These are phyloP conservation scores for Alnus glutinosa DNA, from an alignment of 306 rosid genomes.

Conservation along the genomic window DNA sequence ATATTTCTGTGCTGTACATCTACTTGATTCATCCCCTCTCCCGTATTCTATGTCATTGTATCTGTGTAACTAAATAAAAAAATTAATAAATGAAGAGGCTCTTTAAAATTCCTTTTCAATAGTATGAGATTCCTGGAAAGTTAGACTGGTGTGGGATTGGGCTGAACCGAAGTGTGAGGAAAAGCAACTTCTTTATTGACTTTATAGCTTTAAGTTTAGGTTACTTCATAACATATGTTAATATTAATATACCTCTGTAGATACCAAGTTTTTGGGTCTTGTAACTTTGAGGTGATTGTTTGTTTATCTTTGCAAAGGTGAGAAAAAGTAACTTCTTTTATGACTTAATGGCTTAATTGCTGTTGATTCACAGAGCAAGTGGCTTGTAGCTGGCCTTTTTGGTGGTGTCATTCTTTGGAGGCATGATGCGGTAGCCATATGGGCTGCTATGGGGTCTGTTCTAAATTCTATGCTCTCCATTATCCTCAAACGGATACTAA, in stretches of 20 bases:
- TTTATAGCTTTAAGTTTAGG: too few species aligned
- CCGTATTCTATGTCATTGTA: background rate
- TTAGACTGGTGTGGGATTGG: background rate
- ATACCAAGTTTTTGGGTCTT: background rate
- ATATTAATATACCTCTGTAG: background rate
- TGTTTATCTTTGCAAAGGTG: background rate
- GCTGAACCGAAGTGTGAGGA: background rate
- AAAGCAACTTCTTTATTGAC: too few species aligned
- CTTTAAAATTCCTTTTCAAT: background rate
- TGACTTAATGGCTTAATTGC: constrained; percentile 26
- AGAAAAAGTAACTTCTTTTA: background rate
- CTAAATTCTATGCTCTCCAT: constrained; percentile 56
- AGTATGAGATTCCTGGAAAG: background rate
- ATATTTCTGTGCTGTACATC: background rate
- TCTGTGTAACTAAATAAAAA: background rate
- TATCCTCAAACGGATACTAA: constrained; percentile 57
- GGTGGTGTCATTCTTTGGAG: constrained; percentile 65
- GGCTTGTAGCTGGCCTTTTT: constrained; percentile 61
- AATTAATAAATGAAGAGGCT: background rate
- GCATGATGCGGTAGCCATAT: constrained; percentile 79
- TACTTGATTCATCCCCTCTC: background rate
- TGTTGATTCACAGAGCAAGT: constrained; percentile 73
- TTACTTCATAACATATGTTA: background rate
- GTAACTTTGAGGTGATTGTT: background rate
- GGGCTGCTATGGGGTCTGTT: constrained; percentile 75